Conservation (phyloP, 352 stramenopile species). For the Phytophthora pisi region DNA sequence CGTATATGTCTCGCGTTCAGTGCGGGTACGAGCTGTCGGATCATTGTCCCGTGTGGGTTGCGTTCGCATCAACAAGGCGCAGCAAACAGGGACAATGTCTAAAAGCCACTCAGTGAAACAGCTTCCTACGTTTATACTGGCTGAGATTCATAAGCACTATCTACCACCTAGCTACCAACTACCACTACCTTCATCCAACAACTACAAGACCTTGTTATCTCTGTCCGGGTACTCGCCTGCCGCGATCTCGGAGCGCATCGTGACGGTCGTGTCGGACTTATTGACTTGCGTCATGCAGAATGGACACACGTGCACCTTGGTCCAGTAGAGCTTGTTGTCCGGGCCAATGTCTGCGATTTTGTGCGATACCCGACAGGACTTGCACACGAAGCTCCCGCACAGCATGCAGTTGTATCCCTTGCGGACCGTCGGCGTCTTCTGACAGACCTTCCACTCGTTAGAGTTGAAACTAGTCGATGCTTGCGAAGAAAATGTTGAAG, state of each 20-base stretch:
- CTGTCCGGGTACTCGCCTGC: conserved; percentile 35
- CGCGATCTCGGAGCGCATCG: conserved; percentile 36
- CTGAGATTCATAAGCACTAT: no score
- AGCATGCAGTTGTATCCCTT: conserved; percentile 35
- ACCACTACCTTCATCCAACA: not conserved
- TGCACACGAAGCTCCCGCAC: conserved; percentile 37
- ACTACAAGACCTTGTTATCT: conserved; percentile 16
- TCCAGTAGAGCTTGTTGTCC: conserved; percentile 43
- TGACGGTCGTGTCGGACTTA: conserved; percentile 34
- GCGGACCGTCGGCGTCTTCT: conserved; percentile 32
- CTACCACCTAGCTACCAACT: conserved; percentile 6
- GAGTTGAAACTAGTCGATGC: not conserved
- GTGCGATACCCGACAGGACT: conserved; percentile 32
- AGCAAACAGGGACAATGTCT: conserved; percentile 1
- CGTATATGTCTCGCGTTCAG: conserved; percentile 45
- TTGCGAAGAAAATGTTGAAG: no score
- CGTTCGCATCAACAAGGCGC: conserved; percentile 25
- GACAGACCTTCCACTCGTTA: conserved; percentile 37
- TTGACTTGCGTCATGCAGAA: conserved; percentile 44
- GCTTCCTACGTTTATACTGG: no score
- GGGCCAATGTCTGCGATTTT: conserved; percentile 35
- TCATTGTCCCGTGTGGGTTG: conserved; percentile 70
- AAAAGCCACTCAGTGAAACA: no score
- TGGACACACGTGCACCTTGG: conserved; percentile 33
- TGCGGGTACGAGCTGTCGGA: conserved; percentile 64